Evolutionary conservation across 2,329 filamentous ascomycete species (phyloP), one percentile per base, ranked within the genome.

Genomic region (Neofusicoccum kwambonambiense): DNA sequence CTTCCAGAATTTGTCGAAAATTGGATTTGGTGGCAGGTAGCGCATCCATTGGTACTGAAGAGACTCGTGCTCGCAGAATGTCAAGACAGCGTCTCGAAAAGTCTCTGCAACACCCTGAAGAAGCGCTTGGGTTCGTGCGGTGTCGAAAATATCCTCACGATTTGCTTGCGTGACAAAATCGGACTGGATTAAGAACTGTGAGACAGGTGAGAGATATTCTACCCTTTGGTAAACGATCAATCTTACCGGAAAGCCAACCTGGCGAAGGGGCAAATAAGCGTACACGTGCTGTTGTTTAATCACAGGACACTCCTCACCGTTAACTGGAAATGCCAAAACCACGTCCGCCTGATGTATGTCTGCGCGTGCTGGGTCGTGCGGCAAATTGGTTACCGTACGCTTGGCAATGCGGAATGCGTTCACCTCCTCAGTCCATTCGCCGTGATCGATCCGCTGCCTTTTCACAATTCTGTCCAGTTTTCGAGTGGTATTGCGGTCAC

Each of bases 271-370:
- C 0, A 84, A 68, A 66, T 84, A 84, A 0, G 77, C 79, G 69
- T 80, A 84, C 0, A 83, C 65, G 6, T 79, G 69, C 58, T 84
- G 81, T 6, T 71, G 67, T 37, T 79, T 68, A 4, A 80, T 65
- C 2, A 81, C 57, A 0, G 82, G 82, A 12, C 0, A 64, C 31
- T 0, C 65, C 69, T 17, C 57, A 0, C 69, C 68, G 0, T 75
- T 70, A 1, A 84, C 34, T 0, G 82, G 82, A 66, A 85, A 84
- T 0, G 82, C 82, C 0, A 85, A 70, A 1, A 81, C 69, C 2
- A 84, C 70, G 19, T 81, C 74, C 0, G 78, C 70, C 17, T 63
- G 8, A n/a, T 58, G 39, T 4, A 39, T 51, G 34, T 50, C 4
- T 13, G 22, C 8, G 5, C 64, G 50, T n/a, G 31, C 4, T 6